Evolutionary conservation across 371 early-diverging fungal species (phyloP).

Genomic region (Lichtheimia hyalospora): DNA sequence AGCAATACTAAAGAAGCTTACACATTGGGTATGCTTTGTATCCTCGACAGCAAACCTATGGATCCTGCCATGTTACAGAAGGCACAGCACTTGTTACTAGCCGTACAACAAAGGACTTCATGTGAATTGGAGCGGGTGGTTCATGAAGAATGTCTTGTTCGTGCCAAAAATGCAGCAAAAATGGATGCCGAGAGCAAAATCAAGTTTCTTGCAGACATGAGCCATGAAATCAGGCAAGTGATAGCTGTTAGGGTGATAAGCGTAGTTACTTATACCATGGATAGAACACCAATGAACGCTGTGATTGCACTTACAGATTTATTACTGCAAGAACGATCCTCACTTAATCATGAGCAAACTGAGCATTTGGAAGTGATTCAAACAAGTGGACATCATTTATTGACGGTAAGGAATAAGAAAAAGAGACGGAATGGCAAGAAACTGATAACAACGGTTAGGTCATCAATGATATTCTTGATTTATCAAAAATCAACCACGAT

Average conservation of each 20-base stretch:
- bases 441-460: conserved; percentile 28
- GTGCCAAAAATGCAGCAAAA: conserved; percentile 50
- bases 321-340: conserved; percentile 49
- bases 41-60: conserved; percentile 16
- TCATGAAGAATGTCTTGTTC: conserved; percentile 42
- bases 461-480: conserved; percentile 61
- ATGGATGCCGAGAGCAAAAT: conserved; percentile 61
- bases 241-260: neutral
- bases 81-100: conserved; percentile 22
- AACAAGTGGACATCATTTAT: conserved; percentile 60
- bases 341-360: conserved; percentile 52
- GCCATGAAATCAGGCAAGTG: conserved; percentile 46
- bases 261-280: neutral
- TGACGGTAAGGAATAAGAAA: conserved; percentile 42
- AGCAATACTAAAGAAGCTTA: neutral
- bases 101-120: conserved; percentile 35
- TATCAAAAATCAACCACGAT: conserved; percentile 62
- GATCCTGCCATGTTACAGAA: conserved; percentile 5
- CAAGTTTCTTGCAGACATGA: conserved; percentile 63
- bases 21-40: conserved; percentile 12
- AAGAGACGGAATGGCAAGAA: neutral
- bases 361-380: conserved; percentile 60
- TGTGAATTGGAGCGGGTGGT: conserved; percentile 48
- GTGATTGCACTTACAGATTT: conserved; percentile 62
- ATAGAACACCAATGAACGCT: conserved; percentile 62